phyloP scores from a whole-genome alignment of 2,329 filamentous ascomycete genomes.

The Penicillium frequentans region DNA sequence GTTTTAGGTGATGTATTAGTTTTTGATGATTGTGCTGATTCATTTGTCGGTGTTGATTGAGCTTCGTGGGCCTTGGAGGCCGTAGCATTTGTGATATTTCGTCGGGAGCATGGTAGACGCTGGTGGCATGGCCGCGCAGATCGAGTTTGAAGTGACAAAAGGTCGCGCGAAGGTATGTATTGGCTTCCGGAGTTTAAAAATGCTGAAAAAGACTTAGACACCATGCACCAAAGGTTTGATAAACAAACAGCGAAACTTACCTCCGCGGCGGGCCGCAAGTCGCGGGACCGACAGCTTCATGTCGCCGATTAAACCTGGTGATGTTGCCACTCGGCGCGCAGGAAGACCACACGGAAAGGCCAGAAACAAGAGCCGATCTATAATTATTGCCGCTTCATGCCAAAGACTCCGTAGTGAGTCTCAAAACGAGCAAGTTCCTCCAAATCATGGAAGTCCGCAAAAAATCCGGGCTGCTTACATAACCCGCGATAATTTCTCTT shows the following conservation, averaged over 20 bases:
- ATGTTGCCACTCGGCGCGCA: constrained; percentile 11
- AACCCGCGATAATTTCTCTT: constrained; percentile 34
- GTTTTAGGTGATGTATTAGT: not conserved
- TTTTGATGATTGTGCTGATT: not conserved
- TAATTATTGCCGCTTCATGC: constrained; percentile 14
- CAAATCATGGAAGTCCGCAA: constrained; percentile 11
- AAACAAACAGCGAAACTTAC: constrained; percentile 9
- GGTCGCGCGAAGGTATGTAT: not conserved
- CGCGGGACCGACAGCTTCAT: constrained; percentile 33
- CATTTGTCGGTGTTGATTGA: not conserved
- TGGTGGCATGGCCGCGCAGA: constrained; percentile 1
- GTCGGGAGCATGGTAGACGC: constrained; percentile 11
- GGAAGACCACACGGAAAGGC: constrained; percentile 3
- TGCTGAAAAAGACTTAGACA: not conserved
- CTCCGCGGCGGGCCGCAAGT: constrained; percentile 23
- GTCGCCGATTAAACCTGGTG: constrained; percentile 16
- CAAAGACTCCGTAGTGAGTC: constrained; percentile 7
- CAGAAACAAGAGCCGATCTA: not conserved
- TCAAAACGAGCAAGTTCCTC: not conserved
- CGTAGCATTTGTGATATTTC: constrained; percentile 20
- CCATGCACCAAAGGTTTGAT: constrained; percentile 2
- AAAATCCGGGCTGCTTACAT: constrained; percentile 31
- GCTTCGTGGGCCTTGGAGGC: not conserved
- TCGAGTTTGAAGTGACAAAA: not conserved
- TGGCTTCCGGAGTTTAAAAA: not conserved